Percentiles rank a stretch among this genome's conserved stretches.
Conservation (phyloP, 495 filamentous ascomycete genomes). For the Cladorrhinum samala region DNA sequence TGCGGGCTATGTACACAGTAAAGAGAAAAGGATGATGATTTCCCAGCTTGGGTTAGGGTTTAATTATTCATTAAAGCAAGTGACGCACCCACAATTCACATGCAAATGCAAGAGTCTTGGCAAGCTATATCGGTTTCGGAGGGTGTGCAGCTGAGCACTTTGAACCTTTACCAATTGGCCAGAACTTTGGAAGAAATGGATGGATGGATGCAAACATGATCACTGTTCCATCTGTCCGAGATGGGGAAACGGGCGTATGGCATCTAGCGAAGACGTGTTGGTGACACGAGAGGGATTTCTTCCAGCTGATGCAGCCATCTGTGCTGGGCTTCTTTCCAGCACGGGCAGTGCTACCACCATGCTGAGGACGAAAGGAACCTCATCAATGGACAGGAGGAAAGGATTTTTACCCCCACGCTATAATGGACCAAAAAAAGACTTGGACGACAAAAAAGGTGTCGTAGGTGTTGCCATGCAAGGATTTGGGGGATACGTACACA, state of each 20-base stretch:
- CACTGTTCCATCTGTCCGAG: background rate
- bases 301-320: background rate
- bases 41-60: constrained; percentile 1
- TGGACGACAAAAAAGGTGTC: background rate
- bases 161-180: background rate
- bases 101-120: background rate
- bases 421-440: background rate
- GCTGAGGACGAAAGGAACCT: background rate
- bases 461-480: background rate
- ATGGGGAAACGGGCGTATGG: background rate
- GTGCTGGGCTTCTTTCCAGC: no score
- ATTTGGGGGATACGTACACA: background rate
- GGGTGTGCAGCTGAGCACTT: no score
- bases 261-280: no score
- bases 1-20: no score
- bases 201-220: background rate
- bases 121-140: no score
- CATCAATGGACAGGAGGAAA: background rate
- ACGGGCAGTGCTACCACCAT: no score
- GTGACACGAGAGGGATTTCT: background rate
- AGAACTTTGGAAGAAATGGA: background rate
- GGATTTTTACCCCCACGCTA: background rate
- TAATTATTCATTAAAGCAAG: no score
- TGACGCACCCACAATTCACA: background rate
- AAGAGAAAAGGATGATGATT: no score